Base-by-base conservation (phyloP, 139 green algal species). In the Chlamydomonas eustigma region DNA sequence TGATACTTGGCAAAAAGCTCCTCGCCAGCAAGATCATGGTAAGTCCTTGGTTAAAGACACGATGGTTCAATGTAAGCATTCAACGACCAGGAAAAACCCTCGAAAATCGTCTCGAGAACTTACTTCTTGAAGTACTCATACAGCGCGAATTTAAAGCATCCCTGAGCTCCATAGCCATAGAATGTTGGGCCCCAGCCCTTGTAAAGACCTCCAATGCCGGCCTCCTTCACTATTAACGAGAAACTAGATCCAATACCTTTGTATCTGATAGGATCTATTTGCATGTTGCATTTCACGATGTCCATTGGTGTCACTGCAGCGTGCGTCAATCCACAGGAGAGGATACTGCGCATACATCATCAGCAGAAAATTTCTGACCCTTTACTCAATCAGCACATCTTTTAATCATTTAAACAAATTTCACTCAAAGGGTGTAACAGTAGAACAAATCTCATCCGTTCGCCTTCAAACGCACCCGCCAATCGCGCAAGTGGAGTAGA, bases 271-370 rank as follows among this genome's bases (percentile, higher is more conserved):
- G 81, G 81, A 50, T 83, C 67, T 33, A 82, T 77, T 75, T 87
- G 81, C 50, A 95, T 94, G 86, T 97, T 97, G 84, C 93, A 97
- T 89, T 97, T 97, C 39, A 97, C 93, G 1, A 97, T 93, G 67
- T 97, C 92, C 77, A 97, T 84, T 1, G 93, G 93, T 0, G 92
- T 97, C n/a, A 97, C 89, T 25, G 64, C 79, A 51, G 82, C 90
- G 68, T 91, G 89, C 18, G 88, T 92, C 0, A 83, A 74, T 50
- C 88, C 87, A 77, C 88, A 93, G 37, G 58, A 77, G 3, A 88
- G 52, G 25, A 89, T 77, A 6, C 86, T 84, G 32, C 78, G 67
- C 5, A 63, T 32, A 73, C 35, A 50, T 22, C 63, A 70, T 70
- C n/a, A 70, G 63, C 6, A 18, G 30, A n/a, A n/a, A n/a, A n/a